Percentiles rank a stretch among this genome's conserved stretches.
phyloP scores from a whole-genome alignment of 345 rosid genomes.

The Citrus medica region DNA sequence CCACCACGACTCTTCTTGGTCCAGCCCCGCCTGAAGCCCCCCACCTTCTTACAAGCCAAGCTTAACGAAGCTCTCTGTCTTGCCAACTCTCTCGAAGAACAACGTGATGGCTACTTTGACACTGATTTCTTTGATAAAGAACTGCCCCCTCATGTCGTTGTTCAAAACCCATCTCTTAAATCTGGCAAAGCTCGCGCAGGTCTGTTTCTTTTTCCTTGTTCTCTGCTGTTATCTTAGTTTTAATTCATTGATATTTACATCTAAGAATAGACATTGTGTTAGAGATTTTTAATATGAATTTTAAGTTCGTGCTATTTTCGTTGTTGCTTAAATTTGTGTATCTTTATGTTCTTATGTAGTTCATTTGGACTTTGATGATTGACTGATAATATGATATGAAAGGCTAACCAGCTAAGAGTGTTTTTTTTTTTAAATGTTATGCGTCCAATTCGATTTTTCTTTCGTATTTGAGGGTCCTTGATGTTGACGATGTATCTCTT shows the following conservation, averaged over 20 bases:
- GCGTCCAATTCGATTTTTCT: background rate
- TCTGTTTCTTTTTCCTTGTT: constrained; percentile 7
- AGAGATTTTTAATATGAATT: background rate
- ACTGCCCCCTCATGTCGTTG: constrained; percentile 71
- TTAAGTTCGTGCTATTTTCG: background rate
- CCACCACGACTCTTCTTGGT: constrained; percentile 81
- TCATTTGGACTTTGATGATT: background rate
- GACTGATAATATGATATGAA: background rate
- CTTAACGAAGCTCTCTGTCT: constrained; percentile 87
- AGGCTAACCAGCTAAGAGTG: background rate
- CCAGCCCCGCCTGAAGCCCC: constrained; percentile 83
- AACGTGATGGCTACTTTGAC: constrained; percentile 73
- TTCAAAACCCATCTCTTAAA: constrained; percentile 73
- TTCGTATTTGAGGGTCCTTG: background rate
- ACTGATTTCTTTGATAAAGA: constrained; percentile 69
- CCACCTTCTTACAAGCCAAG: constrained; percentile 64
- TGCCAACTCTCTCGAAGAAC: constrained; percentile 93
- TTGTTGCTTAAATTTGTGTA: background rate
- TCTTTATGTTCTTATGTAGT: background rate
- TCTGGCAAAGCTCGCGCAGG: constrained; percentile 72
- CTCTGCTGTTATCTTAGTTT: background rate
- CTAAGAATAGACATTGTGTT: background rate
- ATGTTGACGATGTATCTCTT: background rate
- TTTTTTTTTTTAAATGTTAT: background rate
- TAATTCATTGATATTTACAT: background rate